Evolutionary conservation across 345 rosid species (phyloP).

Genomic region (Dipteronia sinensis): DNA sequence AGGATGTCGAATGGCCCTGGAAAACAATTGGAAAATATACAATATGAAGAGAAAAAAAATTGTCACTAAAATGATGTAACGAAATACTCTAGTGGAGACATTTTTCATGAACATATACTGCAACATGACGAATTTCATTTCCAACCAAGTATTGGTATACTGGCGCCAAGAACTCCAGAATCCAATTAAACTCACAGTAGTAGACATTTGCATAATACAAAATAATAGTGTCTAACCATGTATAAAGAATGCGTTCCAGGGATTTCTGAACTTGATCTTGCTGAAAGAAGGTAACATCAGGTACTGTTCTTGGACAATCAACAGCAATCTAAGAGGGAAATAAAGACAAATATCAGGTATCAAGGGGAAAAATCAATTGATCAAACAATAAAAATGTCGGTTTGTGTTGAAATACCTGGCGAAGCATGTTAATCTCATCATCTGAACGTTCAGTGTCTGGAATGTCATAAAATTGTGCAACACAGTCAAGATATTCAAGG

Average conservation of each 20-base stretch:
- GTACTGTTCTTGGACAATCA: constrained; percentile 98
- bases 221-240: constrained; percentile 61
- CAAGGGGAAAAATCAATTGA: background rate
- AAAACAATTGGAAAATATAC: constrained; percentile 30
- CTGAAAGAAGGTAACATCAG: constrained; percentile 93
- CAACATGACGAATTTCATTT: constrained; percentile 16
- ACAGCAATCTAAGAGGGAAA: constrained; percentile 74
- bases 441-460: constrained; percentile 96
- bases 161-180: background rate
- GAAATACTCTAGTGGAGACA: background rate
- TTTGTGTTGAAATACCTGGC: constrained; percentile 59
- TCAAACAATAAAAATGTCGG: constrained; percentile 3
- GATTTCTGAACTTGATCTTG: constrained; percentile 95
- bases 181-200: background rate
- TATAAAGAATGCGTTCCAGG: constrained; percentile 95
- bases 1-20: constrained; percentile 98
- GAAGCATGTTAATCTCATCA: constrained; percentile 97
- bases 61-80: constrained; percentile 13
- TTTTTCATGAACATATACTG: background rate
- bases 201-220: background rate
- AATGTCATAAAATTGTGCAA: constrained; percentile 90
- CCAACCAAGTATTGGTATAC: background rate
- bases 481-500: constrained; percentile 90
- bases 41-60: constrained; percentile 7
- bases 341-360: constrained; percentile 19